Conservation (phyloP, 768 basidiomycete genomes). For the Amanita fuliginea region DNA sequence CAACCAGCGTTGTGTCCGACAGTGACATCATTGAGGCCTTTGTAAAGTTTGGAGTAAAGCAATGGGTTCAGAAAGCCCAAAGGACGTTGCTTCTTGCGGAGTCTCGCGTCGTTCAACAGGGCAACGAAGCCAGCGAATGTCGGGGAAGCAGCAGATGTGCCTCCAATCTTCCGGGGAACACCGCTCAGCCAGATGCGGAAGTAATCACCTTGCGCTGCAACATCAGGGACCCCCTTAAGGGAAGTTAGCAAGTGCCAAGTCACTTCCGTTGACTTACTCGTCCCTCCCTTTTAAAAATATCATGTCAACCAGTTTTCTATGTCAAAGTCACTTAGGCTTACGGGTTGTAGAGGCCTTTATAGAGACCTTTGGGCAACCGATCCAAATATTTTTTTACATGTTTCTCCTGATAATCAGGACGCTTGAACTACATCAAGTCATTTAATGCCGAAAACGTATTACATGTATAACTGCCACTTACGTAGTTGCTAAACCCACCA, state of each 20-base stretch:
- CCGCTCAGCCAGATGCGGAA: conserved; percentile 41
- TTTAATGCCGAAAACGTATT: not conserved
- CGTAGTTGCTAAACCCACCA: conserved; percentile 64
- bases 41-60: conserved; percentile 31
- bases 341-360: conserved; percentile 42
- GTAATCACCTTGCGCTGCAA: conserved; percentile 40
- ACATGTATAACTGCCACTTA: conserved; percentile 15
- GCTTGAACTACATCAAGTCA: conserved; percentile 11
- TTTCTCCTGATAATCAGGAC: conserved; percentile 27
- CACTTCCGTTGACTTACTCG: conserved; percentile 25
- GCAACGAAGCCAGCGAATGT: conserved; percentile 51
- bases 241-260: not conserved
- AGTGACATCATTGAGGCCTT: conserved; percentile 48
- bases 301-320: not conserved
- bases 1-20: conserved; percentile 46
- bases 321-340: conserved; percentile 16
- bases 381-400: conserved; percentile 28
- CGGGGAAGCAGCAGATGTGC: conserved; percentile 56
- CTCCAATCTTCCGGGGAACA: conserved; percentile 24
- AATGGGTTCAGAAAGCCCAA: conserved; percentile 60
- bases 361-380: conserved; percentile 29
- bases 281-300: conserved; percentile 24
- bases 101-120: conserved; percentile 49
- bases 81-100: conserved; percentile 27
- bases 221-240: conserved; percentile 47